Evolutionary conservation across 2,329 filamentous ascomycete species (phyloP), one percentile per base, ranked within the genome.

Genomic region (Amauroascus niger): DNA sequence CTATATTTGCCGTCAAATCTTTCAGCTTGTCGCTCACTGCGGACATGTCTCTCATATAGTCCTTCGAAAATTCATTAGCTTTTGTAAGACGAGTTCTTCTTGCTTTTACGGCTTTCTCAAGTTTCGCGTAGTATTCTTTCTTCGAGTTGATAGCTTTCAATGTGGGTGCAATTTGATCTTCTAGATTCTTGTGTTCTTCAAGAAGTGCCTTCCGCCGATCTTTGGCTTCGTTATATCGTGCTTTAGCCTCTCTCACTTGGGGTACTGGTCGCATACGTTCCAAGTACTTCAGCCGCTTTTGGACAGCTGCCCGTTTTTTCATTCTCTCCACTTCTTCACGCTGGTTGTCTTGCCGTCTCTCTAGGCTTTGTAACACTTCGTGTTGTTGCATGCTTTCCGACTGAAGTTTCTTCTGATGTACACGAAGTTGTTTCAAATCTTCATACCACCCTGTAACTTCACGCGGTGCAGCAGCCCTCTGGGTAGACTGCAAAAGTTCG

Each of bases 261-360:
- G 85, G 77, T 35, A 89, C 73, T 0, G 86, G 81, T 37, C 83
- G 78, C 24, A 81, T 78, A 33, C 78, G 79, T 58, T 85, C 76
- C 44, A 95, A 75, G 45, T 84, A 75, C 24, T 78, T 72, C 3
- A 91, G 76, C 54, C 79, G 80, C 50, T 79, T 72, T 62, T 84
- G 74, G 48, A 89, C 80, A 50, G 80, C 76, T 53, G 84, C 80
- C 54, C 89, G 81, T 66, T 97, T 85, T 47, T 81, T 80, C 63
- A 93, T 78, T 58, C 87, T 83, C 61, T 94, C 84, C 22, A 97
- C 89, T 63, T 96, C 90, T 8, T 80, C 83, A 62, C 87, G 81
- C 43, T 94, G 80, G 48, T 81, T 79, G 51, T 77, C 76, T 63
- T 97, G 91, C 26, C 88, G 82, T 39, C 73, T 77, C 65, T 95